Conservation (phyloP, 2,329 filamentous ascomycete genomes). For the Beauveria asiatica region DNA sequence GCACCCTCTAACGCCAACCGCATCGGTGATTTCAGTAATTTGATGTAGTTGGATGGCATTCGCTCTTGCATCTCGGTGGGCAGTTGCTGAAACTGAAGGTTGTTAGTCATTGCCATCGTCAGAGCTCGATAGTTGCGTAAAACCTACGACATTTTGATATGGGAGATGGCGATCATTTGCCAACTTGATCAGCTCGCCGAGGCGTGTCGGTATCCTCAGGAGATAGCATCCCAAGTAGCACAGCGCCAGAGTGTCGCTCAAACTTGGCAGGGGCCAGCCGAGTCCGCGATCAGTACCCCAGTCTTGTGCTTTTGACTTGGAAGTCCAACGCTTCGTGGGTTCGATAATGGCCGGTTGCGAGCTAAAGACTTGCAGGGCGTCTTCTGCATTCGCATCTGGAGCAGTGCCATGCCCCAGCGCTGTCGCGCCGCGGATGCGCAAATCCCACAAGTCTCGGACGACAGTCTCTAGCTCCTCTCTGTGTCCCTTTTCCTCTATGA, state of each 20-base stretch:
- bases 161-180: slow-evolving; percentile 58
- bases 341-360: slow-evolving; percentile 25
- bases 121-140: background rate
- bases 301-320: slow-evolving; percentile 27
- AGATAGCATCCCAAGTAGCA: slow-evolving; percentile 74
- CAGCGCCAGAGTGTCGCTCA: slow-evolving; percentile 67
- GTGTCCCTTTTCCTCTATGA: slow-evolving; percentile 58
- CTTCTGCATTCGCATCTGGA: slow-evolving; percentile 12
- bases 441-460: slow-evolving; percentile 76
- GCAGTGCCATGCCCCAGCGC: slow-evolving; percentile 19
- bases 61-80: slow-evolving; percentile 57
- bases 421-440: slow-evolving; percentile 47
- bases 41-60: slow-evolving; percentile 53
- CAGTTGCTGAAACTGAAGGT: slow-evolving; percentile 41
- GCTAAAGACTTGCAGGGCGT: slow-evolving; percentile 29
- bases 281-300: slow-evolving; percentile 37
- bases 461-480: slow-evolving; percentile 68
- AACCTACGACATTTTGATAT: slow-evolving; percentile 58
- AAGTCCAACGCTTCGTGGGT: slow-evolving; percentile 21
- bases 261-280: slow-evolving; percentile 50
- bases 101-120: background rate
- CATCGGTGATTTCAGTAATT: slow-evolving; percentile 44
- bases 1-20: slow-evolving; percentile 37
- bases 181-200: slow-evolving; percentile 66
- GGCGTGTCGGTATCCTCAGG: slow-evolving; percentile 64